Evolutionary conservation across 345 rosid species (phyloP).

Genomic region (Isatis tinctoria): DNA sequence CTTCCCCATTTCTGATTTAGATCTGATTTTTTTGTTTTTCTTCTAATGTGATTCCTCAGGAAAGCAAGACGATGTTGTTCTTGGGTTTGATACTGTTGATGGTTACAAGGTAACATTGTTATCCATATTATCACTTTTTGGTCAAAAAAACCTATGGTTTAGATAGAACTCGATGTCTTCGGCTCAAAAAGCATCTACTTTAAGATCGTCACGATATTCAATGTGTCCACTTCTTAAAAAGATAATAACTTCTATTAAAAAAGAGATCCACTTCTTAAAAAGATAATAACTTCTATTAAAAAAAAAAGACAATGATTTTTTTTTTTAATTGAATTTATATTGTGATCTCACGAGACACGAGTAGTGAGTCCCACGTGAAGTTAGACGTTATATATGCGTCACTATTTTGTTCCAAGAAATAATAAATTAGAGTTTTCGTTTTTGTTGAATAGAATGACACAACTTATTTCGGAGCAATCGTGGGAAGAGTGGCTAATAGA

Average conservation of each 20-base stretch:
- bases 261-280: neutral
- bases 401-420: neutral
- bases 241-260: neutral
- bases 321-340: neutral
- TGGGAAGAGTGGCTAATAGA: constrained; percentile 89
- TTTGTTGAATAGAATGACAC: constrained; percentile 46
- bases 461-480: constrained; percentile 71
- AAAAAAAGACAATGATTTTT: neutral
- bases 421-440: neutral
- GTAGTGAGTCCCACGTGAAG: neutral
- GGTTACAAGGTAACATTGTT: constrained; percentile 40
- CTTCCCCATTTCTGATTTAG: neutral
- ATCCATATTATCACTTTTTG: neutral
- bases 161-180: neutral
- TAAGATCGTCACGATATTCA: constrained; percentile 16
- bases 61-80: constrained; percentile 48
- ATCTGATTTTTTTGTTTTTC: neutral
- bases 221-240: neutral
- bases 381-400: neutral
- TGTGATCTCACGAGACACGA: neutral
- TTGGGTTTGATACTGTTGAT: constrained; percentile 43
- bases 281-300: neutral
- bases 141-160: neutral
- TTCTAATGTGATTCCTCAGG: constrained; percentile 30
- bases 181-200: neutral